phyloP scores from a whole-genome alignment of 1,139 yeast species.

The Magnusiomyces ingens region DNA sequence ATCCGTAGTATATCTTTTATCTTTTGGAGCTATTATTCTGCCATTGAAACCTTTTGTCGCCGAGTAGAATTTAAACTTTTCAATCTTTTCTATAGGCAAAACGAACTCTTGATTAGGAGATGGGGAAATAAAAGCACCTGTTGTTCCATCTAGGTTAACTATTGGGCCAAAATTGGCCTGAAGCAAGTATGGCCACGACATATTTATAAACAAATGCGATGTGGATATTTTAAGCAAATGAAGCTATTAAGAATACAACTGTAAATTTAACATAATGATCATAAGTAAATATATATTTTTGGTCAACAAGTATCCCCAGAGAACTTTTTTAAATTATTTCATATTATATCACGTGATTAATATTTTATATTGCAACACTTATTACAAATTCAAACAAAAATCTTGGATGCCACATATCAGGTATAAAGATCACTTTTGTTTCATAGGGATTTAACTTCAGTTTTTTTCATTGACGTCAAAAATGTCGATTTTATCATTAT shows the following conservation, averaged over 20 bases:
- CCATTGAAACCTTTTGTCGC: background rate
- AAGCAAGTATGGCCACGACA: background rate
- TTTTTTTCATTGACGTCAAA: background rate
- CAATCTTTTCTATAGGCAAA: too few species aligned
- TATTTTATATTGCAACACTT: background rate
- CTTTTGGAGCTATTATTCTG: background rate
- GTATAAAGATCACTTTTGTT: background rate
- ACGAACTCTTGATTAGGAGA: too few species aligned
- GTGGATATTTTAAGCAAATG: too few species aligned
- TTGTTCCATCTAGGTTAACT: background rate
- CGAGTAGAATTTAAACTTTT: too few species aligned
- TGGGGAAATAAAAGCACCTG: background rate
- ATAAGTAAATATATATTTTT: too few species aligned
- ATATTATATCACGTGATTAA: background rate
- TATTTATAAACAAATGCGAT: too few species aligned
- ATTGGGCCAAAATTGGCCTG: background rate
- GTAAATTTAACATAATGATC: too few species aligned
- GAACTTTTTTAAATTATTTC: too few species aligned
- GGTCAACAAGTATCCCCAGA: too few species aligned
- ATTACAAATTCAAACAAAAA: background rate
- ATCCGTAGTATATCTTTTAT: background rate
- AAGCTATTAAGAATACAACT: too few species aligned
- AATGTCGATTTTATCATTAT: conserved; percentile 27
- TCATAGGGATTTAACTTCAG: too few species aligned
- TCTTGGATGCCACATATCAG: background rate